A percentile compares a stretch with the other conserved stretches of the same genome.
These are phyloP conservation scores for Moricandia moricandioides DNA, from an alignment of 345 rosid species.

Conservation along the genomic window DNA sequence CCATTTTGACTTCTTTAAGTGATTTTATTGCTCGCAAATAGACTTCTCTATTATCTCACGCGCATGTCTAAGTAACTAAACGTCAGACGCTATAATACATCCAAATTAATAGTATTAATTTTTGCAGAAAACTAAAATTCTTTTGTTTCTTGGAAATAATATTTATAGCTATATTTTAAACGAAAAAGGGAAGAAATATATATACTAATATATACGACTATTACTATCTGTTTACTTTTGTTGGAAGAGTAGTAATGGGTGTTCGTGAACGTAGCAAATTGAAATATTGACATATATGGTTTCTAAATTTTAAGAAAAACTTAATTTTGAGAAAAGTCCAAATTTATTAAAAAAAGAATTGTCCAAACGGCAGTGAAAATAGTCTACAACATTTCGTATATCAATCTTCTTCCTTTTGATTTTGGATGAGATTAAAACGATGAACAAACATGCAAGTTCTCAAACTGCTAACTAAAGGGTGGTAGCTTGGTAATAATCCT, in stretches of 20 bases:
- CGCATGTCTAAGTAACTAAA: conserved; percentile 8
- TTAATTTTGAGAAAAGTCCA: too few relatives aligned
- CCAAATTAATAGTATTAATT: background rate
- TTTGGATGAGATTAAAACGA: background rate
- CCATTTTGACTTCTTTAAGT: conserved; percentile 33
- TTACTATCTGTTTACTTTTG: background rate
- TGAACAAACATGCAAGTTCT: background rate
- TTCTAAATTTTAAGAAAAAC: too few relatives aligned
- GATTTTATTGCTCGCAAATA: conserved; percentile 1
- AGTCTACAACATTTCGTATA: background rate
- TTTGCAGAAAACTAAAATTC: background rate
- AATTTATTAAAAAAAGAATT: too few relatives aligned
- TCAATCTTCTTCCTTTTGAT: background rate
- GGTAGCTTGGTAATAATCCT: too few relatives aligned
- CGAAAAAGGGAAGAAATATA: background rate
- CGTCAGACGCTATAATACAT: background rate
- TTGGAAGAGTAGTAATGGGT: too few relatives aligned
- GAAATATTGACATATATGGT: too few relatives aligned
- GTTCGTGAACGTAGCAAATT: too few relatives aligned
- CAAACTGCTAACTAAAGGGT: too few relatives aligned
- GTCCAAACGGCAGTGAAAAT: too few relatives aligned
- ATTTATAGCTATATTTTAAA: background rate
- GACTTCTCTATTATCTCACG: conserved; percentile 4
- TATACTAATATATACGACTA: background rate
- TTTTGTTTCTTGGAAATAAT: background rate